Conservation (phyloP, 2,329 filamentous ascomycete species). For the Cytospora piceae region DNA sequence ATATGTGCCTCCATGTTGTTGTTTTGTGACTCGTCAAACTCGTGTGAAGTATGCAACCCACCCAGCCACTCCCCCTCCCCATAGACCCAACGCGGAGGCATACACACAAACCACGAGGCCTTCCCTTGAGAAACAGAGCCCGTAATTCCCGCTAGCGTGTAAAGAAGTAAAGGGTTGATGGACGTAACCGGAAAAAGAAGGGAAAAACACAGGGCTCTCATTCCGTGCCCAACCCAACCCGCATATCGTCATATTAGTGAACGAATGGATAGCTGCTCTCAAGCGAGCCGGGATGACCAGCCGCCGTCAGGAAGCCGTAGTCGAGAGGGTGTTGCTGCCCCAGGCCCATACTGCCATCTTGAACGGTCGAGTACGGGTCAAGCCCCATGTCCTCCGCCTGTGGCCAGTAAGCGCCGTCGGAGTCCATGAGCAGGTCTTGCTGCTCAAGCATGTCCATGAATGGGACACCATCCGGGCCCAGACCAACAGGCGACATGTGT, state of each 20-base stretch:
- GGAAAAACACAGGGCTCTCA: background rate
- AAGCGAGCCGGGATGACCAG: constrained; percentile 37
- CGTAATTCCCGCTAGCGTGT: constrained; percentile 19
- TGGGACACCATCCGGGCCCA: constrained; percentile 51
- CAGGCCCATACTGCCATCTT: constrained; percentile 41
- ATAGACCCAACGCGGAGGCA: constrained; percentile 2
- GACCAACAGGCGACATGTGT: constrained; percentile 56
- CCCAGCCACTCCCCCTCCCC: background rate
- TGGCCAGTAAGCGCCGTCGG: constrained; percentile 60
- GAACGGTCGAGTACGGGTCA: constrained; percentile 35
- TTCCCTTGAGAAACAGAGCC: constrained; percentile 1
- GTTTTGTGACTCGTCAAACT: constrained; percentile 24
- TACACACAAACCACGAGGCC: constrained; percentile 20
- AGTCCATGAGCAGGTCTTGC: constrained; percentile 55
- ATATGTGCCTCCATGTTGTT: constrained; percentile 15
- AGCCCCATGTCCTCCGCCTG: constrained; percentile 42
- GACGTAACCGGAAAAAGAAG: constrained; percentile 14
- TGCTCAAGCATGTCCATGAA: constrained; percentile 59
- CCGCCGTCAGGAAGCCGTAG: constrained; percentile 44
- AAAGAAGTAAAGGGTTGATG: constrained; percentile 13
- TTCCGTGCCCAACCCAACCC: background rate
- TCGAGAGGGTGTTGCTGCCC: constrained; percentile 36
- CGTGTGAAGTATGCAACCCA: constrained; percentile 14
- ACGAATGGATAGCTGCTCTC: constrained; percentile 49
- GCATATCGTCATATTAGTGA: constrained; percentile 39